Base-by-base conservation (phyloP, 371 early-diverging fungal genomes). In the Circinella minor region DNA sequence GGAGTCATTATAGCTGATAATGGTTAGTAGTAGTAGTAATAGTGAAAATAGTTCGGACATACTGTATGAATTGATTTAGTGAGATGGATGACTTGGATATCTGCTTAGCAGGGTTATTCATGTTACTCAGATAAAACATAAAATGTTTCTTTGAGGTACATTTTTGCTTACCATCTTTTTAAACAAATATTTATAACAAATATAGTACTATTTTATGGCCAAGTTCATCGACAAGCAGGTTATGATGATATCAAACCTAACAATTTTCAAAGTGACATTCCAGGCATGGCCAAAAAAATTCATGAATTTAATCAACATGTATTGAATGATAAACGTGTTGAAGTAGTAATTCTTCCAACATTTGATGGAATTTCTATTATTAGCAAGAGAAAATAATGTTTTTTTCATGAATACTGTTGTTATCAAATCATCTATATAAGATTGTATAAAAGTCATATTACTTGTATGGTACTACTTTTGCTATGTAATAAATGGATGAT, bases 331-430 rank as follows among this genome's bases (percentile, higher is more conserved):
- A 77, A 81, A 17, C 82, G 92, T 51, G 81, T 84, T 0, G 89
- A 90, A 46, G 80, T 81, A 0, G 76, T 88, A 9, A 65, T 91
- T 46, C 69, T 92, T 51, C 93, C 92, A 3, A 47, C 86, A 11
- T 88, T 87, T 75, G 92, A 91, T 60, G 93, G 93, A 0, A 57
- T 92, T 18, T 81, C 84, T 6, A 68, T 93, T 15, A 86, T 92
- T 83, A 18, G 83, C 89, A 3, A 61, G 62, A 43, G 11, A 43
- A 43, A 11, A 43, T 43, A 43, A 43, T 27, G 27, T 0, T 27
- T 27, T 27, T 27, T 27, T 27, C n/a, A 27, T 27, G 27, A 27
- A 27, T 27, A 27, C 27, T 27, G 27, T 27, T 27, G 2, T 27
- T 27, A 27, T 27, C 27, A 27, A 27, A 27, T 27, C 2, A 27